A percentile compares a stretch with the other conserved stretches of the same genome.
Evolutionary conservation across 257 asterid species (phyloP).

Genomic region (Fraxinus americana): DNA sequence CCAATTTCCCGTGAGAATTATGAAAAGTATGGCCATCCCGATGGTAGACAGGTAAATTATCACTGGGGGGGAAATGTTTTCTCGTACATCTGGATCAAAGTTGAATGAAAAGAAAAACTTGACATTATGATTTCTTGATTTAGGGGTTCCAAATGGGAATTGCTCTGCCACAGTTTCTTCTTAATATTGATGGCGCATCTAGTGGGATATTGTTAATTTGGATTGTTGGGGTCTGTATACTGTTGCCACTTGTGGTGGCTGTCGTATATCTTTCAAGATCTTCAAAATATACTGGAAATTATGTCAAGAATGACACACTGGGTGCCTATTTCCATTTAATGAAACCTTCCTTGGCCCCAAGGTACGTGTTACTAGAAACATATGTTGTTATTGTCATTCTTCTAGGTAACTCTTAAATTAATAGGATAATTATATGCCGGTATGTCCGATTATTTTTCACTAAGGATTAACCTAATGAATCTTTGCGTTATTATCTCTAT

Average conservation of each 20-base stretch:
- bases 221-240: conserved; percentile 69
- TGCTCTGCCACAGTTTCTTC: conserved; percentile 92
- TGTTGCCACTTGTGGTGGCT: conserved; percentile 79
- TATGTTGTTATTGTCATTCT: conserved; percentile 7
- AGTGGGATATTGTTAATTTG: conserved; percentile 69
- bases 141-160: conserved; percentile 95
- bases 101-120: conserved; percentile 6
- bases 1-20: conserved; percentile 89
- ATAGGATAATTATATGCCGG: not conserved
- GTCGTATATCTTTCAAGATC: conserved; percentile 76
- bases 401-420: conserved; percentile 10
- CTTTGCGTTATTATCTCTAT: conserved; percentile 1
- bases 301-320: conserved; percentile 76
- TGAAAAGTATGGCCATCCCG: conserved; percentile 97
- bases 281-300: conserved; percentile 71
- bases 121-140: conserved; percentile 27
- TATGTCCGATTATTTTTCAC: not conserved
- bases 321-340: conserved; percentile 69
- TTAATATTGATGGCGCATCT: conserved; percentile 69
- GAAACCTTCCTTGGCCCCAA: conserved; percentile 88
- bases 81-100: conserved; percentile 18
- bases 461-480: not conserved
- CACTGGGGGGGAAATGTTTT: conserved; percentile 2
- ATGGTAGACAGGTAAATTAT: conserved; percentile 88
- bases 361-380: conserved; percentile 39